Evolutionary conservation across 2,329 filamentous ascomycete species (phyloP).

Genomic region (Cyphellophora attinorum): DNA sequence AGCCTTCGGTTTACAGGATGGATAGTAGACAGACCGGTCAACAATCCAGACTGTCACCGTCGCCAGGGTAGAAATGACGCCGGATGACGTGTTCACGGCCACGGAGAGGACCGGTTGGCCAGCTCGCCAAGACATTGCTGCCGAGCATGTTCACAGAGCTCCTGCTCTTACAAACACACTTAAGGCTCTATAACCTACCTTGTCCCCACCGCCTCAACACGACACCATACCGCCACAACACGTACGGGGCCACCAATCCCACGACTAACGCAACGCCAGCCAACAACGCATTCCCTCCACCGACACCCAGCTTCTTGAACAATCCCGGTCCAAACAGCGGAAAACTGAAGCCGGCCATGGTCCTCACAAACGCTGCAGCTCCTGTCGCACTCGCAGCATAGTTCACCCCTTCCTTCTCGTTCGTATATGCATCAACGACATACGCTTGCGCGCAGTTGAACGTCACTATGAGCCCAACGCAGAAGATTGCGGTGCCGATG

Average conservation of each 20-base stretch:
- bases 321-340: slow-evolving; percentile 12
- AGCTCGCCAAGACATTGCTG: too few species aligned
- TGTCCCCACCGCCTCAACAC: slow-evolving; percentile 25
- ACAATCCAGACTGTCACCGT: too few species aligned
- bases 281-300: slow-evolving; percentile 9
- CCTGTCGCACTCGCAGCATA: slow-evolving; percentile 4
- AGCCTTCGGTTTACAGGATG: too few species aligned
- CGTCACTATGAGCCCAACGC: slow-evolving; percentile 3
- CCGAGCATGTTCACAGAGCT: too few species aligned
- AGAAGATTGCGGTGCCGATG: slow-evolving; percentile 15
- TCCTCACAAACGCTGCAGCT: slow-evolving; percentile 3
- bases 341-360: slow-evolving; percentile 8
- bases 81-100: too few species aligned
- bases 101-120: too few species aligned
- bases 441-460: slow-evolving; percentile 6
- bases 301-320: slow-evolving; percentile 7
- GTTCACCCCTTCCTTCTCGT: background rate
- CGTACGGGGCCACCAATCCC: slow-evolving; percentile 36
- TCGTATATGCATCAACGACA: slow-evolving; percentile 8
- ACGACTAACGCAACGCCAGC: slow-evolving; percentile 1
- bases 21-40: too few species aligned
- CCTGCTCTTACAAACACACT: too few species aligned
- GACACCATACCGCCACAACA: slow-evolving; percentile 43
- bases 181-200: background rate
- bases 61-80: too few species aligned